These are phyloP conservation scores for Tuber melanosporum DNA, from an alignment of 495 filamentous ascomycete species.

Conservation along the genomic window DNA sequence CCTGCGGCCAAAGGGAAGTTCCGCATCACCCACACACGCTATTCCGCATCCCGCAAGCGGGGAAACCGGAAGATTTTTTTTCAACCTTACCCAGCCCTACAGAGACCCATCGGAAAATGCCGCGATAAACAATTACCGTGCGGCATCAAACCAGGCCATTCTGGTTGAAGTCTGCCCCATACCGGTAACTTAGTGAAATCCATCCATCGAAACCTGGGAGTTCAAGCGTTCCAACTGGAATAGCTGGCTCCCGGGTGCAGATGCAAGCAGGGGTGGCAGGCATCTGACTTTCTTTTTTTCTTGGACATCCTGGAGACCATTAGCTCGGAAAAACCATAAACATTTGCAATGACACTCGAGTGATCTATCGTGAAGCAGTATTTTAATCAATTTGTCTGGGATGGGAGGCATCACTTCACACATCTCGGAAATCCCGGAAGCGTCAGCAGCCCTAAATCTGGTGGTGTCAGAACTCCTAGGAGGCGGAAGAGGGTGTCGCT, in stretches of 20 bases:
- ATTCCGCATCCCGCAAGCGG: not conserved
- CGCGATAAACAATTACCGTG: not conserved
- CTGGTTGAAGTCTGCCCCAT: not conserved
- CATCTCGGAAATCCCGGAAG: not conserved
- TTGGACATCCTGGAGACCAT: not conserved
- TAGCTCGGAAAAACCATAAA: not conserved
- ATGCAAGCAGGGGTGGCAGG: not conserved
- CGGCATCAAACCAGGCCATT: not conserved
- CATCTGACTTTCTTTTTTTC: not conserved
- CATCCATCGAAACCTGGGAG: not conserved
- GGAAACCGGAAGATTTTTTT: not conserved
- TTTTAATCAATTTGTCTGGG: not conserved
- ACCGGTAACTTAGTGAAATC: not conserved
- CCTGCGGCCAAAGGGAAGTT: not conserved
- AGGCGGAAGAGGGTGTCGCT: not conserved
- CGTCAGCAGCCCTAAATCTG: not conserved
- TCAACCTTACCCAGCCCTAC: not conserved
- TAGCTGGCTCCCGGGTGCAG: not conserved
- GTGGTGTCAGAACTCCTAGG: not conserved
- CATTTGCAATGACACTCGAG: not conserved
- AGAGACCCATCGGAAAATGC: not conserved
- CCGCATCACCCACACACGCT: conserved; percentile 1
- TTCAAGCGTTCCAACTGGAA: not conserved
- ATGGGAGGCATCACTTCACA: not conserved
- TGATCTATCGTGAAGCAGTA: not conserved